Evolutionary conservation across 2,329 filamentous ascomycete genomes (phyloP).

Genomic region (Ambrosiella xylebori): DNA sequence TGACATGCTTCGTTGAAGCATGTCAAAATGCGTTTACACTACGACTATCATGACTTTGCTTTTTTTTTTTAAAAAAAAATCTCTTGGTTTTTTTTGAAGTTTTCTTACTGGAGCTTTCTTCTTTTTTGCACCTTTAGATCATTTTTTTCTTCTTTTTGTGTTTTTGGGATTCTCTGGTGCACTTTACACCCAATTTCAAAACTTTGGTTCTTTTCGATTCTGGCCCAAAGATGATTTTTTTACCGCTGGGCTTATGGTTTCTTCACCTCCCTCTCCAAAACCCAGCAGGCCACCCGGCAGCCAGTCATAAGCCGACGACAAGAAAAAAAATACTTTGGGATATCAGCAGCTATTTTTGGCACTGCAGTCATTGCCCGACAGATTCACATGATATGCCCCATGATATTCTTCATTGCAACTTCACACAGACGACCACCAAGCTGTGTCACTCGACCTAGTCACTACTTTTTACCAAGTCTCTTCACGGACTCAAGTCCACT

Average conservation of each 20-base stretch:
- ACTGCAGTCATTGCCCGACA: neutral
- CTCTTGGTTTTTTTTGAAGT: neutral
- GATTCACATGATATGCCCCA: neutral
- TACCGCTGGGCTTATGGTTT: neutral
- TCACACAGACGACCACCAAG: too few relatives aligned
- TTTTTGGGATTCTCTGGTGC: too few relatives aligned
- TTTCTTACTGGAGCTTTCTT: conserved; percentile 1
- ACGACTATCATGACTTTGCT: conserved; percentile 9
- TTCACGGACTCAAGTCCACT: neutral
- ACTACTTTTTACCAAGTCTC: neutral
- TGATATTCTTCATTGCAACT: neutral
- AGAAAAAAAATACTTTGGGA: neutral
- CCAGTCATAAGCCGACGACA: neutral
- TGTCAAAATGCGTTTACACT: conserved; percentile 4
- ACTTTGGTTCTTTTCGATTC: neutral
- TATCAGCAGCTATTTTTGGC: neutral
- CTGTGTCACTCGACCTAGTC: too few relatives aligned
- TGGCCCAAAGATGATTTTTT: neutral
- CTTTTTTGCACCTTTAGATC: neutral
- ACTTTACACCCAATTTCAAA: too few relatives aligned
- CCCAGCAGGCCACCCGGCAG: neutral
- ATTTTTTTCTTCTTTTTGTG: neutral
- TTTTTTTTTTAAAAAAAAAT: conserved; percentile 6
- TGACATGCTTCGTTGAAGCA: neutral
- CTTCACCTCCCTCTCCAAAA: neutral